Conservation (phyloP, 169 alveolate genomes). For the Cryptosporidium viatorum region DNA sequence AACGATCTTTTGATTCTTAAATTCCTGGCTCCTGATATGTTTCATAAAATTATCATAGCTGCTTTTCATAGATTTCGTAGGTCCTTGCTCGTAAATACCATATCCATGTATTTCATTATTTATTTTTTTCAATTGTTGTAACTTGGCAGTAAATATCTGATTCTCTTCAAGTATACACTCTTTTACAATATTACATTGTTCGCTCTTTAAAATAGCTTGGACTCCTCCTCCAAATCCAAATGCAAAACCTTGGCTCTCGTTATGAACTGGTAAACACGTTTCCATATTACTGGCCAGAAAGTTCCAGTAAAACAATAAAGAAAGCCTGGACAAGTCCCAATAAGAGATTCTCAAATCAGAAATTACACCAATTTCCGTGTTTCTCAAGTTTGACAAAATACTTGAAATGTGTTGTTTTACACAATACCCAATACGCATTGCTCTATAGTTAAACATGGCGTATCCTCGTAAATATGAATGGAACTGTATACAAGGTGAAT, state of each 20-base stretch:
- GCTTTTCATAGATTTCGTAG: neutral
- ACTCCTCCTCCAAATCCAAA: slow-evolving; percentile 25
- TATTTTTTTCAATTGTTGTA: neutral
- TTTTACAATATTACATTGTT: slow-evolving; percentile 8
- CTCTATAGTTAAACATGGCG: slow-evolving; percentile 35
- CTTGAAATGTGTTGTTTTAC: neutral
- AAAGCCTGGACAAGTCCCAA: slow-evolving; percentile 65
- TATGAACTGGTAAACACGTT: slow-evolving; percentile 32
- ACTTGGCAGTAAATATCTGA: neutral
- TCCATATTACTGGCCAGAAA: slow-evolving; percentile 21
- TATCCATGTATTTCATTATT: slow-evolving; percentile 6
- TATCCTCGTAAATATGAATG: slow-evolving; percentile 63
- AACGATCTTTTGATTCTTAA: neutral
- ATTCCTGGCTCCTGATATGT: neutral
- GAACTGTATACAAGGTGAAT: slow-evolving; percentile 40
- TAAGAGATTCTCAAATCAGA: slow-evolving; percentile 1
- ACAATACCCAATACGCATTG: slow-evolving; percentile 61
- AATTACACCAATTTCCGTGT: too few species aligned
- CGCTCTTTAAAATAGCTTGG: neutral
- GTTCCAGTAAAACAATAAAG: slow-evolving; percentile 61
- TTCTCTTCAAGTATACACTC: slow-evolving; percentile 30
- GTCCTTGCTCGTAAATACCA: neutral
- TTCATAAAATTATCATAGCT: slow-evolving; percentile 8
- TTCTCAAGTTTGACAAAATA: neutral
- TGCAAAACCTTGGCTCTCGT: neutral